Evolutionary conservation across 169 alveolate genomes (phyloP), one percentile per base, ranked within the genome.

Genomic region (Eimeria falciformis): DNA sequence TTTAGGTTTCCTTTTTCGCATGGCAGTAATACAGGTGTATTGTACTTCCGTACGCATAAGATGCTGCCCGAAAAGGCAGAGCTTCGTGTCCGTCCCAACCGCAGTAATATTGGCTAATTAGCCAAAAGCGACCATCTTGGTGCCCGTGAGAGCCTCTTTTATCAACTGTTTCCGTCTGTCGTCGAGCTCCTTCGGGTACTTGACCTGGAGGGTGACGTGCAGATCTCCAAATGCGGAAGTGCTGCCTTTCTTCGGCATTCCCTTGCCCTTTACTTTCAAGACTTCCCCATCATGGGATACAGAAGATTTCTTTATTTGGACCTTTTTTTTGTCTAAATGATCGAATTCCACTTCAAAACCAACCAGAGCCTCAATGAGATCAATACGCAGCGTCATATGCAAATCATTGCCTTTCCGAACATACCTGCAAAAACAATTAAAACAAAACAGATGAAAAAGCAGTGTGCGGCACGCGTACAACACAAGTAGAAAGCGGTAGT

Each of bases 211-310:
- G n/a, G 94, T 92, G 21, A 85, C 82, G 21, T 46, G 65, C 65
- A 94, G 84, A 9, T 94, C 92, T 7, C 96, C 96, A 46, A 33
- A 79, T 43, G 87, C 94, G 3, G 90, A 47, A 37, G 96, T 11
- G 47, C 69, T 84, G 25, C 55, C 58, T 47, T 69, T 90, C 84
- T 91, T 95, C 0, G 96, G 96, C 95, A 93, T 93, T 73, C 96
- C 96, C 65, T 93, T 94, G 18, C 91, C 88, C 40, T 55, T 65
- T 14, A 93, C 27, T 40, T 46, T 58, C 75, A 94, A 65, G 73
- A 90, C 93, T 56, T 91, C 94, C 62, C 96, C 95, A 81, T 91
- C 90, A 23, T 93, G 68, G 29, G 96, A 93, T 21, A 93, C 93
- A 23, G 47, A 85, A 7, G 43, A 56, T 78, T 65, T 87, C 69